A percentile compares a stretch with the other conserved stretches of the same genome.
Conservation (phyloP, 2,329 filamentous ascomycete genomes). For the Cytospora mali region DNA sequence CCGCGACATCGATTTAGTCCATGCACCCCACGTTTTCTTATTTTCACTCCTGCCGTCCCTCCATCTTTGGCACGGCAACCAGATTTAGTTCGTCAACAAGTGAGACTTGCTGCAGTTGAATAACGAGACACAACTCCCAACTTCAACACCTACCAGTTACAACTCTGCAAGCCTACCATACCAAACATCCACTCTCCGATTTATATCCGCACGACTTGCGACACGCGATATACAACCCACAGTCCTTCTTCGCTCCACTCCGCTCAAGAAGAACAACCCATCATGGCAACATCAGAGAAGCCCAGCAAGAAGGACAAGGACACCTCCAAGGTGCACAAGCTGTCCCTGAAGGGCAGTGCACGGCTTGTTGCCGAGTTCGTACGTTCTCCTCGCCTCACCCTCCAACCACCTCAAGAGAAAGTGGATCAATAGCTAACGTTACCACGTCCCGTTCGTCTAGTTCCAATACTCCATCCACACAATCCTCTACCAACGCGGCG, state of each 20-base stretch:
- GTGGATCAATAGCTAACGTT: slow-evolving; percentile 27
- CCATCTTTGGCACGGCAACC: not conserved
- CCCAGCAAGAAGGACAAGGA: slow-evolving; percentile 52
- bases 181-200: not conserved
- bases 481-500: slow-evolving; percentile 83
- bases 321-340: slow-evolving; percentile 91
- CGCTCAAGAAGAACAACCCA: not conserved
- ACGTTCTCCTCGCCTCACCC: slow-evolving; percentile 44
- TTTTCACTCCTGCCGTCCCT: not conserved
- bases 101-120: not conserved
- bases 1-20: not conserved
- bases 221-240: not conserved
- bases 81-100: not conserved
- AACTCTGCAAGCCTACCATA: not conserved
- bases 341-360: slow-evolving; percentile 80
- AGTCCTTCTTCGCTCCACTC: not conserved
- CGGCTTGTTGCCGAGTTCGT: slow-evolving; percentile 96
- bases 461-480: slow-evolving; percentile 99
- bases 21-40: not conserved
- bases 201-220: not conserved
- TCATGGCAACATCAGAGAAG: slow-evolving; percentile 30
- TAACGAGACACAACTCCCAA: not conserved
- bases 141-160: not conserved
- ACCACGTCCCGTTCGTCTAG: slow-evolving; percentile 62
- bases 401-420: too few relatives aligned